Evolutionary conservation across 257 asterid species (phyloP).

Genomic region (Ilex aquifolium): DNA sequence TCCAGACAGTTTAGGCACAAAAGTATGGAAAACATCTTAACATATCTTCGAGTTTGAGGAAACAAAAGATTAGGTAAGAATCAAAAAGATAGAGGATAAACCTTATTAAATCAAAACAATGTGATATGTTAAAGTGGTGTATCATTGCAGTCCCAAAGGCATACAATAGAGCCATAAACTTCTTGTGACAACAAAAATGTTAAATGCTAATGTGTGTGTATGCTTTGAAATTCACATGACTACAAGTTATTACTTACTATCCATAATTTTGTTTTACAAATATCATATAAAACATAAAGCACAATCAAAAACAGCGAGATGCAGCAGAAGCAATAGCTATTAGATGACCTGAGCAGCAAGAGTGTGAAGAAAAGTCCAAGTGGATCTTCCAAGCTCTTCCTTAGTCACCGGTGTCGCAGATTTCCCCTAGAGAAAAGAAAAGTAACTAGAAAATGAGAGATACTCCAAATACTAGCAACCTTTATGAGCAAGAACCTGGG

Average conservation of each 20-base stretch:
- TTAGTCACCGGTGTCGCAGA: conserved; percentile 55
- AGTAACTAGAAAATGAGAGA: conserved; percentile 5
- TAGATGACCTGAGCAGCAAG: conserved; percentile 86
- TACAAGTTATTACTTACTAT: too few relatives aligned
- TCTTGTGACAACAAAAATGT: too few relatives aligned
- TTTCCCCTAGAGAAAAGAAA: conserved; percentile 33
- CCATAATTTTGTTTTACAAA: neutral
- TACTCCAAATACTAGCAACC: neutral
- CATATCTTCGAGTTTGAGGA: too few relatives aligned
- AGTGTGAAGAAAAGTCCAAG: conserved; percentile 97
- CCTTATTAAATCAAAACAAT: too few relatives aligned
- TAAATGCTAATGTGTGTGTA: too few relatives aligned
- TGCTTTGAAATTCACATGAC: too few relatives aligned
- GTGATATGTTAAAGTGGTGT: too few relatives aligned
- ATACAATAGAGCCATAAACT: too few relatives aligned
- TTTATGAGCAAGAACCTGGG: neutral
- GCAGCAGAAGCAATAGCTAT: neutral
- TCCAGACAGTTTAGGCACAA: too few relatives aligned
- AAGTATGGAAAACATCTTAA: too few relatives aligned
- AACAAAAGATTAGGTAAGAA: neutral
- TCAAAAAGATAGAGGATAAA: neutral
- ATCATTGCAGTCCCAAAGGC: too few relatives aligned
- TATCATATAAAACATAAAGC: neutral
- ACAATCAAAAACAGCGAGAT: neutral
- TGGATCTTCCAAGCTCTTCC: conserved; percentile 93